Percentiles rank a stretch among this genome's conserved stretches.
These are phyloP conservation scores for Cornus controversa DNA, from an alignment of 148 eudicot genomes.

Conservation along the genomic window DNA sequence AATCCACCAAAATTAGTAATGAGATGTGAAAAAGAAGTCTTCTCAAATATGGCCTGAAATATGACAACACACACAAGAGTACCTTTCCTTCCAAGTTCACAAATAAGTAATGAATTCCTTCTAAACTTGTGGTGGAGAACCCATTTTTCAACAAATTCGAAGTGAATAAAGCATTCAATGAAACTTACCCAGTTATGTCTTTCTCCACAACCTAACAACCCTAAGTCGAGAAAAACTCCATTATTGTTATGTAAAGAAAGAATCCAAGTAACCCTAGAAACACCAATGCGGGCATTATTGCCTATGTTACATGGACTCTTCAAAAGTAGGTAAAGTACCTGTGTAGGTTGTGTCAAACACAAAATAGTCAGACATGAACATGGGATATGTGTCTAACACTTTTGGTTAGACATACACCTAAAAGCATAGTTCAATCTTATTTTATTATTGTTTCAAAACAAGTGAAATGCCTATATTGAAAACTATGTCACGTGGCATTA, in stretches of 20 bases:
- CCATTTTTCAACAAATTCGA: not conserved
- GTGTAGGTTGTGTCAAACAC: no score
- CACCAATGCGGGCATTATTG: not conserved
- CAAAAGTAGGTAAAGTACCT: no score
- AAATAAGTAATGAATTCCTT: not conserved
- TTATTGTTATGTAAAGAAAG: not conserved
- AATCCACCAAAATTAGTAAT: not conserved
- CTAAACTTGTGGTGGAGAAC: not conserved
- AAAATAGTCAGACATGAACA: no score
- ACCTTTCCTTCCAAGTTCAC: not conserved
- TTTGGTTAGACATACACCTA: no score
- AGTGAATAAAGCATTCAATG: not conserved
- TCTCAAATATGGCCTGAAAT: not conserved
- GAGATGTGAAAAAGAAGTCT: not conserved
- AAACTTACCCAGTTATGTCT: not conserved
- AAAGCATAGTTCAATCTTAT: no score
- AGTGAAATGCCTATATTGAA: no score
- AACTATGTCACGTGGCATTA: no score
- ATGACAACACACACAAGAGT: not conserved
- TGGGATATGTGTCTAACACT: no score
- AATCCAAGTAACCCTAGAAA: not conserved
- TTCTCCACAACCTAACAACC: not conserved
- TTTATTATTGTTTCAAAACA: no score
- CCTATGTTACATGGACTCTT: no score
- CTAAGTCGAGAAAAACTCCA: not conserved